phyloP scores from a whole-genome alignment of 495 filamentous ascomycete genomes.

The Penicillium desertorum region DNA sequence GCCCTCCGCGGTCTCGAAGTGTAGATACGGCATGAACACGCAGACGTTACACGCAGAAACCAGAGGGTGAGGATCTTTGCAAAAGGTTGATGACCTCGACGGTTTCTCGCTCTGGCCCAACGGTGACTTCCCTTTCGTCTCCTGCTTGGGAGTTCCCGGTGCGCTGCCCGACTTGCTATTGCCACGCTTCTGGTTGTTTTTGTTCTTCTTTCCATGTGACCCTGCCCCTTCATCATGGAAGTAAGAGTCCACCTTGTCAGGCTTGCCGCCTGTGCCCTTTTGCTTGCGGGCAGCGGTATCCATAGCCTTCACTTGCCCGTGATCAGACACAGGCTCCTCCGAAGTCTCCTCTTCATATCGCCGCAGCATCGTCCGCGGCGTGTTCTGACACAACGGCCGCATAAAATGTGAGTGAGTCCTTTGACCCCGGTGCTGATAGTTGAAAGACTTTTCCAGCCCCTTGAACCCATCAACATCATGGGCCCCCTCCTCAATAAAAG shows the following conservation, averaged over 20 bases:
- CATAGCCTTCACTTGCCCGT: conserved; percentile 11
- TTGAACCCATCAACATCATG: conserved; percentile 68
- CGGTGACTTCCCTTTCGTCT: conserved; percentile 39
- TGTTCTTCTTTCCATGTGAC: conserved; percentile 38
- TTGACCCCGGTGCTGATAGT: conserved; percentile 62
- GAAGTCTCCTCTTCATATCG: conserved; percentile 39
- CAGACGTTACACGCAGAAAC: conserved; percentile 49
- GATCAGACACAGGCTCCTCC: conserved; percentile 32
- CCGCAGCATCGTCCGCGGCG: conserved; percentile 44
- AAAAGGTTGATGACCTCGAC: conserved; percentile 24
- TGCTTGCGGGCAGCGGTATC: conserved; percentile 26
- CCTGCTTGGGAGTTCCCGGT: conserved; percentile 36
- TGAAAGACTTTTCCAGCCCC: conserved; percentile 62
- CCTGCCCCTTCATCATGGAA: conserved; percentile 38
- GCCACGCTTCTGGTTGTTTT: conserved; percentile 37
- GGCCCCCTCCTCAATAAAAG: conserved; percentile 65
- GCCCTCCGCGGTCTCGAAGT: conserved; percentile 61
- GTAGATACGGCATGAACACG: conserved; percentile 67
- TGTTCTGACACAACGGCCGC: conserved; percentile 62
- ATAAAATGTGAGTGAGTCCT: conserved; percentile 66
- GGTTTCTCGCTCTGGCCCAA: conserved; percentile 27
- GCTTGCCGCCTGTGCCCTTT: conserved; percentile 29
- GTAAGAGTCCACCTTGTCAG: conserved; percentile 30
- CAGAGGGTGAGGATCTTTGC: conserved; percentile 31
- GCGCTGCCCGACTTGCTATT: conserved; percentile 41